phyloP scores from a whole-genome alignment of 2,329 filamentous ascomycete species.

The Ophiobolus disseminans region DNA sequence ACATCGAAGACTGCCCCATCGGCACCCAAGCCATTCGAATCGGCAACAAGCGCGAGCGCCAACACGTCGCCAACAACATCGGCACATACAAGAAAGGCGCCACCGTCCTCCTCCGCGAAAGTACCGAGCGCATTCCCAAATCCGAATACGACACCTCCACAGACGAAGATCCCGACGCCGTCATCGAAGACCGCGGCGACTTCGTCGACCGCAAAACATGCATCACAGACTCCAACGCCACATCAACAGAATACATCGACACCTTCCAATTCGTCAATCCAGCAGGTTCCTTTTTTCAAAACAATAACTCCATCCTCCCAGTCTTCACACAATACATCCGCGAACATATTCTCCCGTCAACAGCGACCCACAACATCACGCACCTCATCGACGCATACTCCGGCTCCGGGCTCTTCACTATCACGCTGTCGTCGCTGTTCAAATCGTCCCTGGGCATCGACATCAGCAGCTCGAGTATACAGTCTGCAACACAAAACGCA shows the following conservation, averaged over 20 bases:
- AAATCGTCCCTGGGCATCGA: slow-evolving; percentile 85
- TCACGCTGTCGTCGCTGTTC: slow-evolving; percentile 87
- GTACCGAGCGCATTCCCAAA: slow-evolving; percentile 72
- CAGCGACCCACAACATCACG: slow-evolving; percentile 60
- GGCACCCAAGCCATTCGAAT: slow-evolving; percentile 83
- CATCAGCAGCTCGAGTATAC: slow-evolving; percentile 80
- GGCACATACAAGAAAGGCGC: slow-evolving; percentile 78
- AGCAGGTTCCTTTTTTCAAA: slow-evolving; percentile 96
- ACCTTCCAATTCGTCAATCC: slow-evolving; percentile 87
- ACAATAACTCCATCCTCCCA: slow-evolving; percentile 97
- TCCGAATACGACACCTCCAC: slow-evolving; percentile 25
- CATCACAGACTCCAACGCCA: slow-evolving; percentile 84
- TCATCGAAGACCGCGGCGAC: slow-evolving; percentile 63
- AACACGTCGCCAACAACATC: slow-evolving; percentile 74
- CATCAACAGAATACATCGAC: slow-evolving; percentile 86
- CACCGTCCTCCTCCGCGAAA: slow-evolving; percentile 88
- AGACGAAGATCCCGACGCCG: slow-evolving; percentile 47
- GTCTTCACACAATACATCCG: slow-evolving; percentile 87
- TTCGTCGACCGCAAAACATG: slow-evolving; percentile 84
- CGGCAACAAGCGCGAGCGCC: slow-evolving; percentile 81
- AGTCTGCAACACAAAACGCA: slow-evolving; percentile 80
- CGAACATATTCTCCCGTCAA: slow-evolving; percentile 70
- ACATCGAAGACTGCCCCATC: slow-evolving; percentile 97
- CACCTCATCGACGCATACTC: slow-evolving; percentile 98
- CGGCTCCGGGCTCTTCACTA: slow-evolving; percentile 94